phyloP scores from a whole-genome alignment of 2,329 filamentous ascomycete genomes.

The Chrysosporium keratinophilum region DNA sequence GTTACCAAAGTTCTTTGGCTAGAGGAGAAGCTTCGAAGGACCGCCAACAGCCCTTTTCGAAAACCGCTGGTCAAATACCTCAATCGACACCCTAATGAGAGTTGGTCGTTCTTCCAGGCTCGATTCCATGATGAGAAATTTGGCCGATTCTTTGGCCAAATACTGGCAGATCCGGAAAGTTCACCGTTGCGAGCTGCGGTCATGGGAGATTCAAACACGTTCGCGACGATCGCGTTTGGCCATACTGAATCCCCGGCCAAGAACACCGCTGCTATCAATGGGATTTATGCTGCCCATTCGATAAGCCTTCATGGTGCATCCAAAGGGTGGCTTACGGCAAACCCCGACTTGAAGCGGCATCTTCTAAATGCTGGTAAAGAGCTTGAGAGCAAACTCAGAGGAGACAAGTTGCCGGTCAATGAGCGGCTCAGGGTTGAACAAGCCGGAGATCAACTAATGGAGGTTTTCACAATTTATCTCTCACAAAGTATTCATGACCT shows the following conservation, averaged over 20 bases:
- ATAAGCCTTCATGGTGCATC: constrained; percentile 57
- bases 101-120: constrained; percentile 68
- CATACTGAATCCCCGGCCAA: constrained; percentile 56
- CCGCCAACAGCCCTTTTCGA: constrained; percentile 83
- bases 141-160: constrained; percentile 82
- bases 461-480: constrained; percentile 71
- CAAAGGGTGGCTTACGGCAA: constrained; percentile 54
- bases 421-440: constrained; percentile 81
- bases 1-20: constrained; percentile 84
- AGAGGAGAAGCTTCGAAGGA: constrained; percentile 73
- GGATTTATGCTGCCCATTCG: constrained; percentile 73
- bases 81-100: constrained; percentile 82
- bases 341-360: constrained; percentile 48
- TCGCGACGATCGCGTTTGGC: constrained; percentile 56
- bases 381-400: constrained; percentile 62
- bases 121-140: constrained; percentile 77
- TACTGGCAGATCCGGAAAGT: constrained; percentile 66
- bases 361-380: constrained; percentile 60
- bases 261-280: constrained; percentile 73
- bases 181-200: constrained; percentile 63
- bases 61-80: constrained; percentile 84
- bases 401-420: constrained; percentile 57
- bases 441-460: constrained; percentile 76
- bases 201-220: constrained; percentile 58
- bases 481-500: constrained; percentile 63